Base-by-base conservation (phyloP, 352 stramenopile species). In the Phytophthora boehmeriae region DNA sequence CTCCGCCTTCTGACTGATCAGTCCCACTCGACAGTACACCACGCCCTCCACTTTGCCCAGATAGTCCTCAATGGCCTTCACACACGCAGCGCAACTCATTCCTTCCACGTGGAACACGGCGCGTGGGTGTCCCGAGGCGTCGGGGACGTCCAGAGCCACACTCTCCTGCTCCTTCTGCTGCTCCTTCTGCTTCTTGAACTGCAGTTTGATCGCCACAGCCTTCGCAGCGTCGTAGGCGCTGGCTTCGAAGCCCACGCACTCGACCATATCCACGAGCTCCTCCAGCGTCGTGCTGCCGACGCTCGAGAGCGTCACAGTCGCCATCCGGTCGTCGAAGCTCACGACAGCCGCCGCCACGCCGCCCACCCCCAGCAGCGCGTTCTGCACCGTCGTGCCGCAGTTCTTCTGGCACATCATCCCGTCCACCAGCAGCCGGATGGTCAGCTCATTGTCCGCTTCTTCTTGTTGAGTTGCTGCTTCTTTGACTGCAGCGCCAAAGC, bases 371-470 rank as follows among this genome's bases (percentile, higher is more conserved):
- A 68, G 58, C 55, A 98, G 67, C 34, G 90, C 88, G 67, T 93
- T 94, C 68, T 92, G 60, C 4, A 97, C 89, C 5, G 92, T 97
- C 34, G 70, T 90, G 50, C 97, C 97, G 64, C 94, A 97, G 71
- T 98, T 98, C 52, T 98, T 98, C 73, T 98, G 90, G 49, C 92
- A 97, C 75, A 97, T 97, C 83, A 98, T 97, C 44, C 93, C 93
- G 62, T 98, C 93, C 3, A 98, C 86, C 25, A 91, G 63, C 54
- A 97, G 59, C 27, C 76, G 34, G 8, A 90, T 22, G 36, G 71
- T 75, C 22, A 81, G 66, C 52, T 86, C 71, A 9, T 43, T 35
- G 4, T 58, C 5, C 20, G 56, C 22, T 8, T 20, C 8, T 17
- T 22, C 43, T 23, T 43, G 34, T 43, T 30, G n/a, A n/a, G n/a